phyloP scores from a whole-genome alignment of 148 eudicot genomes.

The Drosera capensis region DNA sequence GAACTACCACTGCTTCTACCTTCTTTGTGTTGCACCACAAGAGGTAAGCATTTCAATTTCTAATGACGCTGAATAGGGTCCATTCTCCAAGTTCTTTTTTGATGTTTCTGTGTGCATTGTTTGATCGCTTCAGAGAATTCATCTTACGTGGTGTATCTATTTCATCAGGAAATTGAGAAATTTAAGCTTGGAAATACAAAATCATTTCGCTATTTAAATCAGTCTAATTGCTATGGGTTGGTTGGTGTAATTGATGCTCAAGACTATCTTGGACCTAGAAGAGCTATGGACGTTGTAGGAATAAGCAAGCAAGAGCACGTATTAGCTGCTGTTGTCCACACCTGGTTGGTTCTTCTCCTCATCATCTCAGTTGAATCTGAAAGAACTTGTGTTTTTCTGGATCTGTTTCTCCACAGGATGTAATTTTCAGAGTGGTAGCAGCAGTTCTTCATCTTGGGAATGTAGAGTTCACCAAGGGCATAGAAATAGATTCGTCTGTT shows the following conservation, averaged over 20 bases:
- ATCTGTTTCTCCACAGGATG: slow-evolving; percentile 39
- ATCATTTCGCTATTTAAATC: no score
- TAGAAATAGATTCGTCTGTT: slow-evolving; percentile 85
- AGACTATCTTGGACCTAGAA: no score
- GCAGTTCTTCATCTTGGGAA: slow-evolving; percentile 97
- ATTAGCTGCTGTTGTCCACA: slow-evolving; percentile 2
- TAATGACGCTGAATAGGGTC: background rate
- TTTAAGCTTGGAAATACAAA: slow-evolving; percentile 76
- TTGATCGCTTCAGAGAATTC: no score
- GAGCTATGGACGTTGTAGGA: no score
- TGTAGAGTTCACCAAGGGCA: slow-evolving; percentile 74
- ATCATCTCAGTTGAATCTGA: background rate
- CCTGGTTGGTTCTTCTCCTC: slow-evolving; percentile 5
- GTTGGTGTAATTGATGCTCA: no score
- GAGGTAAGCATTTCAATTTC: slow-evolving; percentile 35
- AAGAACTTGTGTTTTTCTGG: slow-evolving; percentile 3
- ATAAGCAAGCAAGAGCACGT: slow-evolving; percentile 95
- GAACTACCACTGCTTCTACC: slow-evolving; percentile 93
- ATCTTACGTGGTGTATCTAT: slow-evolving; percentile 1
- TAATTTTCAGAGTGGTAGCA: slow-evolving; percentile 92
- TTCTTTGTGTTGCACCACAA: slow-evolving; percentile 88
- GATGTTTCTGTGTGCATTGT: slow-evolving; percentile 3
- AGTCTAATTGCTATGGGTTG: no score
- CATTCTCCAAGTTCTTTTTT: background rate
- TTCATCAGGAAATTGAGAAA: slow-evolving; percentile 67